These are phyloP conservation scores for Vanrija pseudolonga DNA, from an alignment of 1,284 basidiomycete species.

Conservation along the genomic window DNA sequence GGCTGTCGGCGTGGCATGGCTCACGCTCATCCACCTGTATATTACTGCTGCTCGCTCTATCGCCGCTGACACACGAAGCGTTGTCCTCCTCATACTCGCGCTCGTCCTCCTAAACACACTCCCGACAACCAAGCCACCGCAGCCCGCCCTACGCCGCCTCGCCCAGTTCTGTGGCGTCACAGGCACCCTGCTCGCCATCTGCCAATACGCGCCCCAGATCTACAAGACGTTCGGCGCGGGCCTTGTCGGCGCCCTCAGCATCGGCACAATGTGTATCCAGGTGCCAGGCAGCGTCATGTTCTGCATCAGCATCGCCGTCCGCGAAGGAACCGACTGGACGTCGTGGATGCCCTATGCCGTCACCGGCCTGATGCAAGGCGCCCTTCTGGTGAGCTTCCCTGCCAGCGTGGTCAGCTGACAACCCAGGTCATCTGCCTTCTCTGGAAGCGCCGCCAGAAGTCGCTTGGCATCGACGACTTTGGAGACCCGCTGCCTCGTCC, in stretches of 20 bases:
- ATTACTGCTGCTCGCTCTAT: slow-evolving; percentile 41
- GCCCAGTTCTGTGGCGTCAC: slow-evolving; percentile 84
- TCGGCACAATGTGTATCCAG: slow-evolving; percentile 90
- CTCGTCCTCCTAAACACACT: slow-evolving; percentile 49
- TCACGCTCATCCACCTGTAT: slow-evolving; percentile 70
- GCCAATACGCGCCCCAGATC: slow-evolving; percentile 88
- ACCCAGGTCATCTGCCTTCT: slow-evolving; percentile 64
- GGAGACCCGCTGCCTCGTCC: slow-evolving; percentile 59
- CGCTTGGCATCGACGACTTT: slow-evolving; percentile 86
- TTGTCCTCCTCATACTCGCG: slow-evolving; percentile 32
- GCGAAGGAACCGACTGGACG: slow-evolving; percentile 80
- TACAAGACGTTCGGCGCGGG: slow-evolving; percentile 69
- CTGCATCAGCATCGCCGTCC: slow-evolving; percentile 75
- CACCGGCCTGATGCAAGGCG: slow-evolving; percentile 79
- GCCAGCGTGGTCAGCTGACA: neutral
- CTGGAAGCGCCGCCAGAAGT: slow-evolving; percentile 72
- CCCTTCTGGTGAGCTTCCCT: slow-evolving; percentile 57
- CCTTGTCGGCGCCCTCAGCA: slow-evolving; percentile 85
- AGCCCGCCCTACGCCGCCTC: slow-evolving; percentile 59
- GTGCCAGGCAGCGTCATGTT: slow-evolving; percentile 87
- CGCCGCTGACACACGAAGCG: slow-evolving; percentile 17
- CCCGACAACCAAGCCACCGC: slow-evolving; percentile 46
- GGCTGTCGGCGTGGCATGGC: slow-evolving; percentile 69
- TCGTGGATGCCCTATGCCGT: slow-evolving; percentile 82
- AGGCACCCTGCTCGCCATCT: slow-evolving; percentile 68